These are phyloP conservation scores for Chlamydomonas sphaeroides DNA, from an alignment of 139 green algal genomes.

Conservation along the genomic window DNA sequence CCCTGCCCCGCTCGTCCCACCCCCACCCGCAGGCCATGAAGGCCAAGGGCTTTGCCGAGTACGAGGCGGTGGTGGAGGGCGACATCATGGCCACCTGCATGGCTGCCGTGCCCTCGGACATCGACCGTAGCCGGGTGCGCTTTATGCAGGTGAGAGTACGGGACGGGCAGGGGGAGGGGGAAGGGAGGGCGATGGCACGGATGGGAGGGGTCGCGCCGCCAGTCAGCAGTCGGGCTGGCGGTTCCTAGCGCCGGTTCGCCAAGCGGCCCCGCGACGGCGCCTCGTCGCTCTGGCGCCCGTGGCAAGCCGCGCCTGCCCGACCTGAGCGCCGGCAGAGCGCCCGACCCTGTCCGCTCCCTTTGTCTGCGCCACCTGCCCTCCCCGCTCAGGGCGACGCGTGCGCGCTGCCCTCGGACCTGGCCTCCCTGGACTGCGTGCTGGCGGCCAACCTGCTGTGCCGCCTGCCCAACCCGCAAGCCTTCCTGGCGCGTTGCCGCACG, in stretches of 20 bases:
- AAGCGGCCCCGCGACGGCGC: too few species aligned
- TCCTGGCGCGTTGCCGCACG: conserved; percentile 61
- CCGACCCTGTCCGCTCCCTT: background rate
- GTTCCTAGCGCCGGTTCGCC: too few species aligned
- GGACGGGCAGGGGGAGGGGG: too few species aligned
- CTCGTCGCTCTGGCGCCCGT: too few species aligned
- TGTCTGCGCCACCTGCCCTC: background rate
- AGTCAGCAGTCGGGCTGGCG: too few species aligned
- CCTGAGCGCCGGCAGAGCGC: too few species aligned
- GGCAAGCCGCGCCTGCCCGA: too few species aligned
- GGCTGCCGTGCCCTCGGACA: conserved; percentile 50
- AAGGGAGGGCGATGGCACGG: too few species aligned
- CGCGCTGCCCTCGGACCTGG: conserved; percentile 52
- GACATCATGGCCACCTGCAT: conserved; percentile 60
- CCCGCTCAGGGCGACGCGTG: conserved; percentile 67
- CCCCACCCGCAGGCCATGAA: conserved; percentile 60
- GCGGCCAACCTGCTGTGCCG: conserved; percentile 85
- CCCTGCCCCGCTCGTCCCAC: too few species aligned
- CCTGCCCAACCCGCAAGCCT: conserved; percentile 71
- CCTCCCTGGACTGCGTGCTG: conserved; percentile 75
- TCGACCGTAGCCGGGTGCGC: conserved; percentile 64
- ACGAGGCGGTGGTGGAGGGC: conserved; percentile 70
- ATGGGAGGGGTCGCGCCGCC: too few species aligned
- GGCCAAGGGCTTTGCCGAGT: conserved; percentile 57
- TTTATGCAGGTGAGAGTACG: conserved; percentile 78